Conservation (phyloP, 2,329 filamentous ascomycete species). For the Metarhizium humberi region DNA sequence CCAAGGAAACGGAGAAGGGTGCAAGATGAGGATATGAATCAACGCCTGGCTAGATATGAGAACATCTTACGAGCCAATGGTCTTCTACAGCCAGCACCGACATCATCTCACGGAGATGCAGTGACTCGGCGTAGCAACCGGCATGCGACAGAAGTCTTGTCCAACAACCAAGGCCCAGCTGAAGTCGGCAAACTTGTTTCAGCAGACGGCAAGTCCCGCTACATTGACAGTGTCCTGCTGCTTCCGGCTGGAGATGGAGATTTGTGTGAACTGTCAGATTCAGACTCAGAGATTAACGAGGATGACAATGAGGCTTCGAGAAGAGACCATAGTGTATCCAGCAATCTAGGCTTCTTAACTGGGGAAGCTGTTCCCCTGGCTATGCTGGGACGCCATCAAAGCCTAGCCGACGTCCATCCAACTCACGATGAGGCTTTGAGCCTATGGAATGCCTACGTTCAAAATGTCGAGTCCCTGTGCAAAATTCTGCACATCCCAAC, state of each 20-base stretch:
- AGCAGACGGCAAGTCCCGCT: constrained; percentile 27
- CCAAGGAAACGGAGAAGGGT: constrained; percentile 29
- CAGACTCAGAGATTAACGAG: not conserved
- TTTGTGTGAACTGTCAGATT: constrained; percentile 4
- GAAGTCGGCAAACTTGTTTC: constrained; percentile 4
- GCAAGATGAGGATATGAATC: constrained; percentile 19
- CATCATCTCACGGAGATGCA: too few relatives aligned
- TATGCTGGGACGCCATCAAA: not conserved
- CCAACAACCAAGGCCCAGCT: too few relatives aligned
- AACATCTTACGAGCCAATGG: constrained; percentile 24
- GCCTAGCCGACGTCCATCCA: constrained; percentile 13
- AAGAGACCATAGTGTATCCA: too few relatives aligned
- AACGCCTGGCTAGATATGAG: constrained; percentile 30
- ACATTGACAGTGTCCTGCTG: constrained; percentile 25
- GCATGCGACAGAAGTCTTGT: too few relatives aligned
- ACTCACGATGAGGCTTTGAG: constrained; percentile 11
- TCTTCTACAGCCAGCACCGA: constrained; percentile 13
- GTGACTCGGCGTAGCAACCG: too few relatives aligned
- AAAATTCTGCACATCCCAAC: constrained; percentile 18
- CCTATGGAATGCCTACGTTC: constrained; percentile 15
- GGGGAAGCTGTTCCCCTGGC: not conserved
- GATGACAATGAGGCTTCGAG: not conserved
- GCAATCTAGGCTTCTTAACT: too few relatives aligned
- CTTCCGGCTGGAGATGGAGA: constrained; percentile 2
- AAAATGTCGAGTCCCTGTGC: constrained; percentile 16